Percentiles rank a stretch among this genome's conserved stretches.
Conservation (phyloP, 768 basidiomycete genomes). For the Pulveroboletus sp. region DNA sequence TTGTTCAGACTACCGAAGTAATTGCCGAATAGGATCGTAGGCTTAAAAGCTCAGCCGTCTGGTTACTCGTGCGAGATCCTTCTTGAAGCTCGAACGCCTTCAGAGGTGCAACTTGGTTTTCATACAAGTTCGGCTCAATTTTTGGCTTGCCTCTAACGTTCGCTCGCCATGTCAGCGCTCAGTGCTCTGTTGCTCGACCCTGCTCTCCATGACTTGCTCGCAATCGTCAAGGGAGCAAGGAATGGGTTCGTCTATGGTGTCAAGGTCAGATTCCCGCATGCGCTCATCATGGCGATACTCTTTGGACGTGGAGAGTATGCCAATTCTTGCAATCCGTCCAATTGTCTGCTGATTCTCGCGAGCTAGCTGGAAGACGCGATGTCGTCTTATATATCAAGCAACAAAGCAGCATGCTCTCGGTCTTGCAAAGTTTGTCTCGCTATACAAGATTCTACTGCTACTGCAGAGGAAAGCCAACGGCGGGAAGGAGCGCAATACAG, state of each 20-base stretch:
- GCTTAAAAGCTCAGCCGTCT: too few relatives aligned
- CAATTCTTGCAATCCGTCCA: neutral
- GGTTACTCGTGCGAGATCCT: too few relatives aligned
- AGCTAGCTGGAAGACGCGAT: conserved; percentile 68
- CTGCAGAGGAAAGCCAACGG: conserved; percentile 78
- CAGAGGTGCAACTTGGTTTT: too few relatives aligned
- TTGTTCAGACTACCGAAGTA: too few relatives aligned
- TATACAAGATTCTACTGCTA: conserved; percentile 87
- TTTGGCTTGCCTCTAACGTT: neutral
- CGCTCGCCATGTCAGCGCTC: conserved; percentile 23
- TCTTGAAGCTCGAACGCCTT: too few relatives aligned
- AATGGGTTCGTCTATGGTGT: conserved; percentile 90
- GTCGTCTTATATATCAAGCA: conserved; percentile 69
- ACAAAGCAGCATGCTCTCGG: conserved; percentile 91
- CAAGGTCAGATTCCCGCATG: conserved; percentile 94
- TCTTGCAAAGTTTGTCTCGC: conserved; percentile 88
- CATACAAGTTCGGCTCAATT: neutral
- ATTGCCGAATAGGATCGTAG: too few relatives aligned
- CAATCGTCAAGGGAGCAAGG: conserved; percentile 90
- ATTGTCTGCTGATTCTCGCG: conserved; percentile 7
- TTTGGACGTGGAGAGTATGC: conserved; percentile 91
- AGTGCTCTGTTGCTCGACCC: conserved; percentile 48
- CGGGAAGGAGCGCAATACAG: conserved; percentile 76
- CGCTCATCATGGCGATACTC: conserved; percentile 91
- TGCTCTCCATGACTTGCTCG: conserved; percentile 83